Percentiles rank a stretch among this genome's conserved stretches.
These are phyloP conservation scores for Candida coquimbonensis DNA, from an alignment of 805 yeast genomes.

Conservation along the genomic window DNA sequence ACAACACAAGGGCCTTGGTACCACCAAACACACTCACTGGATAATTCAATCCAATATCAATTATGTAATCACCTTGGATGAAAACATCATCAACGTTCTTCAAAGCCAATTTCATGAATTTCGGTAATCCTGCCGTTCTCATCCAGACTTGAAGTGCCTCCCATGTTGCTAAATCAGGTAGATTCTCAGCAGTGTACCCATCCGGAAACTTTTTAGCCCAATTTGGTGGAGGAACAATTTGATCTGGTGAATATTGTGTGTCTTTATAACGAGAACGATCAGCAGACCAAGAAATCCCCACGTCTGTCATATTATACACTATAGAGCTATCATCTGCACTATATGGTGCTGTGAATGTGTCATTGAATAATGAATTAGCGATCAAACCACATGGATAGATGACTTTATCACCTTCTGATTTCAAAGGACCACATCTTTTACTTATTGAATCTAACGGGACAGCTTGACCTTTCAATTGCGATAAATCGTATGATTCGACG, in stretches of 20 bases:
- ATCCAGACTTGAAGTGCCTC: constrained; percentile 94
- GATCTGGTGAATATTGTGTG: constrained; percentile 57
- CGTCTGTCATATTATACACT: constrained; percentile 24
- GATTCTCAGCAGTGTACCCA: constrained; percentile 78
- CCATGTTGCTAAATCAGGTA: constrained; percentile 72
- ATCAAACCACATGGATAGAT: constrained; percentile 93
- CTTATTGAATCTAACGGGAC: constrained; percentile 44
- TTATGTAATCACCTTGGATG: constrained; percentile 64
- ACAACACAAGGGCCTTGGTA: constrained; percentile 71
- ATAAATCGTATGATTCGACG: constrained; percentile 75
- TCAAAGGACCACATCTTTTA: constrained; percentile 57
- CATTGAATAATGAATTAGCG: constrained; percentile 90
- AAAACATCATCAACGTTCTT: constrained; percentile 45
- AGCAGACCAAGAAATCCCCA: constrained; percentile 78
- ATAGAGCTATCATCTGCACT: constrained; percentile 6
- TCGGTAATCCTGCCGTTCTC: constrained; percentile 93
- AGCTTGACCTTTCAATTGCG: constrained; percentile 75
- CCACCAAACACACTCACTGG: constrained; percentile 85
- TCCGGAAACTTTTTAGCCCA: constrained; percentile 77
- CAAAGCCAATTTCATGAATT: constrained; percentile 71
- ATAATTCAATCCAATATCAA: constrained; percentile 67
- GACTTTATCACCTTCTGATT: constrained; percentile 46
- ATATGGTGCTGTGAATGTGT: constrained; percentile 58
- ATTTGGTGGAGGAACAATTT: constrained; percentile 91
- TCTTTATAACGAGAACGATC: constrained; percentile 68